Conservation (phyloP, 2,329 filamentous ascomycete genomes). For the Aspergillus udagawae region DNA sequence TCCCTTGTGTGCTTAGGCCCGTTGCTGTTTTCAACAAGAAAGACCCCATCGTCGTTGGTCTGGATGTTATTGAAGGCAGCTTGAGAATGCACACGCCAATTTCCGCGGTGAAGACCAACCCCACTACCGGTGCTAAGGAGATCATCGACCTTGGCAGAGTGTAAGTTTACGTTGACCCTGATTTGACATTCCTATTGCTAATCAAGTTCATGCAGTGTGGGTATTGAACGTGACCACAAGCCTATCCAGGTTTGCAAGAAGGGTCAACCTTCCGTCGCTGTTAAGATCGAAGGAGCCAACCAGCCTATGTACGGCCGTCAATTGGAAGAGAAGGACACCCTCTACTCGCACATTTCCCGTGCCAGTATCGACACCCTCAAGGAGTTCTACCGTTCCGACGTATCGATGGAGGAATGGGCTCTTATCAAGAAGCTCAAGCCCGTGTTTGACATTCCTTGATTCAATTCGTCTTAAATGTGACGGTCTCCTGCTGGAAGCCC, state of each 20-base stretch:
- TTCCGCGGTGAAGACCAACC: conserved; percentile 76
- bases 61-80: conserved; percentile 89
- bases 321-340: conserved; percentile 80
- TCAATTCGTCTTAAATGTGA: neutral
- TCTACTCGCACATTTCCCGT: conserved; percentile 86
- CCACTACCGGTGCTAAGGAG: conserved; percentile 76
- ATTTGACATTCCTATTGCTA: conserved; percentile 14
- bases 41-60: conserved; percentile 86
- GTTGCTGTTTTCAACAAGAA: conserved; percentile 99
- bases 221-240: conserved; percentile 97
- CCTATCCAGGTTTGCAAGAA: conserved; percentile 88
- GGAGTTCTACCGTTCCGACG: conserved; percentile 86
- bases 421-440: conserved; percentile 95
- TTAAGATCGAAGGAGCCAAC: conserved; percentile 93
- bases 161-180: conserved; percentile 53
- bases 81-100: conserved; percentile 86
- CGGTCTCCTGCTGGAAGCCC: neutral
- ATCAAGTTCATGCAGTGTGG: conserved; percentile 57
- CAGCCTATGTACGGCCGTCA: conserved; percentile 95
- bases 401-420: conserved; percentile 88
- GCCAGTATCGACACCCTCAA: conserved; percentile 91
- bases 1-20: conserved; percentile 85
- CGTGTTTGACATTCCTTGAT: conserved; percentile 78
- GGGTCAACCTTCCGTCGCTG: conserved; percentile 91
- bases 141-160: conserved; percentile 84